Percentiles rank a stretch among this genome's conserved stretches.
Evolutionary conservation across 2,329 filamentous ascomycete species (phyloP).

Genomic region (Beauveria medogensis): DNA sequence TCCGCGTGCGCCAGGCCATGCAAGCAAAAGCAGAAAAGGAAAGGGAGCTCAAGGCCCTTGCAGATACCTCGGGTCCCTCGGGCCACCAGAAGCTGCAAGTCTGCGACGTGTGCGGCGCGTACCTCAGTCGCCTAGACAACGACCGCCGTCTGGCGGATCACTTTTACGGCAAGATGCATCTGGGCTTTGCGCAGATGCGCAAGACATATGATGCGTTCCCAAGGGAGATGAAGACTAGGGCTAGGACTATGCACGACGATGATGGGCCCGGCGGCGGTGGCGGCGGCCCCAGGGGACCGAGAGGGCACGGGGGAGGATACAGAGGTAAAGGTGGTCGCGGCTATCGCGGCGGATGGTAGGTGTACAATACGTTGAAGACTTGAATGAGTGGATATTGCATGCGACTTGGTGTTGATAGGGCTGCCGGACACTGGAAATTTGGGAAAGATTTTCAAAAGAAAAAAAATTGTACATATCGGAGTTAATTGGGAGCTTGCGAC

Average conservation of each 20-base stretch:
- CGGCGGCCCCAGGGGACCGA: slow-evolving; percentile 38
- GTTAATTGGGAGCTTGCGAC: background rate
- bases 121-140: slow-evolving; percentile 86
- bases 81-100: slow-evolving; percentile 98
- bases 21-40: slow-evolving; percentile 77
- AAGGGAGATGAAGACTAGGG: slow-evolving; percentile 72
- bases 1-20: slow-evolving; percentile 73
- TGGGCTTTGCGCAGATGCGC: slow-evolving; percentile 96
- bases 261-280: slow-evolving; percentile 34
- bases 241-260: slow-evolving; percentile 45
- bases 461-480: background rate
- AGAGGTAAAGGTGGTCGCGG: slow-evolving; percentile 44
- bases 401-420: slow-evolving; percentile 9
- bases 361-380: background rate
- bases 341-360: slow-evolving; percentile 41
- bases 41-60: slow-evolving; percentile 79
- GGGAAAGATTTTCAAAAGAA: background rate
- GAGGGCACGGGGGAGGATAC: slow-evolving; percentile 47
- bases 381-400: background rate
- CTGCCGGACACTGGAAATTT: background rate
- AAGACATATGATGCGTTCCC: slow-evolving; percentile 84
- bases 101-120: slow-evolving; percentile 96
- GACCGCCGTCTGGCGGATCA: slow-evolving; percentile 90
- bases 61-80: slow-evolving; percentile 84
- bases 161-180: slow-evolving; percentile 99